phyloP scores from a whole-genome alignment of 169 alveolate species.

The Nephromyces sp. region DNA sequence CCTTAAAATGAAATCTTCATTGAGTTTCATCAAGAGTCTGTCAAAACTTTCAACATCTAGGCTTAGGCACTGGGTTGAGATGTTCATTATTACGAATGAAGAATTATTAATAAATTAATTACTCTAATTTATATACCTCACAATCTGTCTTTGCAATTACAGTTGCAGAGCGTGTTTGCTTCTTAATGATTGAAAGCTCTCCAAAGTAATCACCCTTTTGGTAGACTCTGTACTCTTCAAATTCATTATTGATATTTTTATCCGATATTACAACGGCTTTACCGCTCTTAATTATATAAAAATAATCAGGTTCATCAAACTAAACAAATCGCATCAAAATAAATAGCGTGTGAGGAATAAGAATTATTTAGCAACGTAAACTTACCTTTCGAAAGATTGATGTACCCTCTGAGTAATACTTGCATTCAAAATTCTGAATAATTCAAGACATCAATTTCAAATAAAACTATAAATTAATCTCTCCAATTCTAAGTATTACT shows the following conservation, averaged over 20 bases:
- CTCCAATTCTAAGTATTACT: too few relatives aligned
- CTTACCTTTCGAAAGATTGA: not conserved
- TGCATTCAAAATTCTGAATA: not conserved
- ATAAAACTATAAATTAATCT: too few relatives aligned
- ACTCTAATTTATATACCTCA: conserved; percentile 14
- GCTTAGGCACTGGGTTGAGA: not conserved
- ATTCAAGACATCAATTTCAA: too few relatives aligned
- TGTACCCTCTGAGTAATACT: not conserved
- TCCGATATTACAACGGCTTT: conserved; percentile 29
- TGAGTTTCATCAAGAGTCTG: not conserved
- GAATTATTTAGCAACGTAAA: not conserved
- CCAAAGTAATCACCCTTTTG: conserved; percentile 28
- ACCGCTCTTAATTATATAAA: conserved; percentile 27
- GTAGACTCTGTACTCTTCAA: conserved; percentile 16
- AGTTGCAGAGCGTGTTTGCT: conserved; percentile 27
- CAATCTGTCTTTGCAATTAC: conserved; percentile 27
- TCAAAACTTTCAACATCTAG: conserved; percentile 4
- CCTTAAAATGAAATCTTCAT: conserved; percentile 4
- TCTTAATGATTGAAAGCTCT: conserved; percentile 12
- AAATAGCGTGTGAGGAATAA: not conserved
- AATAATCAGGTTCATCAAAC: conserved; percentile 21
- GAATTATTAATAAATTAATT: not conserved
- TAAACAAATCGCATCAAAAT: not conserved
- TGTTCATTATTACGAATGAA: not conserved
- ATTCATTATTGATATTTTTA: conserved; percentile 6